Evolutionary conservation across 75 land plant species (phyloP).

Genomic region (Sequoiadendron giganteum): DNA sequence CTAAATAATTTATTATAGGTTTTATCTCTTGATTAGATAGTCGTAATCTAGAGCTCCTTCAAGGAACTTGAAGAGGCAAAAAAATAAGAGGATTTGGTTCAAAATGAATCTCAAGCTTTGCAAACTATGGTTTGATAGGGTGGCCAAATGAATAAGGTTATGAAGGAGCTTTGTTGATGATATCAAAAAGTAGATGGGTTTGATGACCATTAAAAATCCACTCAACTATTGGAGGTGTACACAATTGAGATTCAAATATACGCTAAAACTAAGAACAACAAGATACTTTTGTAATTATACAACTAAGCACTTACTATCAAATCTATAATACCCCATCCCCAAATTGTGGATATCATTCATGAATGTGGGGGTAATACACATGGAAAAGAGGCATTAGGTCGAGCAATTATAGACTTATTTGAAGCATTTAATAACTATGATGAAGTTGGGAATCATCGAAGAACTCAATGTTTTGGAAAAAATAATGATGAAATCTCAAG

Average conservation of each 20-base stretch:
- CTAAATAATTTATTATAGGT: too few relatives aligned
- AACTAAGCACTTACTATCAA: constrained; percentile 68
- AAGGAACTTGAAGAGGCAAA: too few relatives aligned
- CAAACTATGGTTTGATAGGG: too few relatives aligned
- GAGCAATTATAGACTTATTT: constrained; percentile 97
- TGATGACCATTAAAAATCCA: constrained; percentile 98
- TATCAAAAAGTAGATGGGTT: constrained; percentile 92
- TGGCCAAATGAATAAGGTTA: too few relatives aligned
- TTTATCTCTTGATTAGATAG: too few relatives aligned
- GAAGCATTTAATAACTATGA: constrained; percentile 98
- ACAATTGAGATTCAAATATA: constrained; percentile 99
- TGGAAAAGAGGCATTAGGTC: constrained; percentile 91
- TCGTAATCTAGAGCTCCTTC: too few relatives aligned
- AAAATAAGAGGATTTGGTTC: too few relatives aligned
- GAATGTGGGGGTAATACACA: constrained; percentile 99
- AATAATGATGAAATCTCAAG: constrained; percentile 98
- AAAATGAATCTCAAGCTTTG: too few relatives aligned
- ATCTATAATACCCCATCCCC: constrained; percentile 94
- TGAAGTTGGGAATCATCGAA: constrained; percentile 94
- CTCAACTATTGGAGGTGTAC: constrained; percentile 93
- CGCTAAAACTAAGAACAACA: constrained; percentile 97
- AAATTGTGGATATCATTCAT: constrained; percentile 96
- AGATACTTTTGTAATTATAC: constrained; percentile 80
- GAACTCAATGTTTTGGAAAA: constrained; percentile 97
- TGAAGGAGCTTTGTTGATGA: constrained; percentile 91